Percentiles rank a stretch among this genome's conserved stretches.
phyloP scores from a whole-genome alignment of 2,329 filamentous ascomycete genomes.

The Pseudocercospora crystallina region DNA sequence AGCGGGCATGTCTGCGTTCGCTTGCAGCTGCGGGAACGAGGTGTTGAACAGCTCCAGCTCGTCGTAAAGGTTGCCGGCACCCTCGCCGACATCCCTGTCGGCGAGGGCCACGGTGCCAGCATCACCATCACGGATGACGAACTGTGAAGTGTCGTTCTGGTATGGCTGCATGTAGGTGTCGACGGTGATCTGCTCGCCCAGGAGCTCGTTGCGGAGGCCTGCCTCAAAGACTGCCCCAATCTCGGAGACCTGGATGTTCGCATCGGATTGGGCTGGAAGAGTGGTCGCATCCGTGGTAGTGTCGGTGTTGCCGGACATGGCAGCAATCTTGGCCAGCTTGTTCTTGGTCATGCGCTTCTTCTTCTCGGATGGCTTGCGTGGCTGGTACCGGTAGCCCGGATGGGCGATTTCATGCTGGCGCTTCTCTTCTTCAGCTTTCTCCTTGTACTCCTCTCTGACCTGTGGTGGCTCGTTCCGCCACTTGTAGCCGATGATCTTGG shows the following conservation, averaged over 20 bases:
- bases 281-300: constrained; percentile 8
- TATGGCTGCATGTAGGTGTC: constrained; percentile 1
- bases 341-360: constrained; percentile 34
- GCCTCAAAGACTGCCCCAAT: constrained; percentile 54
- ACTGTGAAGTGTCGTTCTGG: constrained; percentile 1
- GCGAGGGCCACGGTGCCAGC: neutral
- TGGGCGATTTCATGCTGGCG: constrained; percentile 16
- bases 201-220: neutral
- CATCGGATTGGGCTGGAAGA: neutral
- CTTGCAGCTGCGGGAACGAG: constrained; percentile 4
- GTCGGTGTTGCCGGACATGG: constrained; percentile 12
- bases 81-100: neutral
- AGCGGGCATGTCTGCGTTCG: neutral
- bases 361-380: constrained; percentile 26
- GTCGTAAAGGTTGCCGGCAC: neutral
- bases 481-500: constrained; percentile 16
- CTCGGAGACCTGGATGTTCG: neutral
- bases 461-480: constrained; percentile 1
- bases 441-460: constrained; percentile 12
- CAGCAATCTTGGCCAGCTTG: constrained; percentile 30
- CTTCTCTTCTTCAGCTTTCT: constrained; percentile 7
- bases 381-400: constrained; percentile 31
- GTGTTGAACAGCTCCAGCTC: constrained; percentile 1
- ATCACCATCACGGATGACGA: neutral
- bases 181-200: neutral